phyloP scores from a whole-genome alignment of 768 basidiomycete species.

The Leccinum rimulosum region DNA sequence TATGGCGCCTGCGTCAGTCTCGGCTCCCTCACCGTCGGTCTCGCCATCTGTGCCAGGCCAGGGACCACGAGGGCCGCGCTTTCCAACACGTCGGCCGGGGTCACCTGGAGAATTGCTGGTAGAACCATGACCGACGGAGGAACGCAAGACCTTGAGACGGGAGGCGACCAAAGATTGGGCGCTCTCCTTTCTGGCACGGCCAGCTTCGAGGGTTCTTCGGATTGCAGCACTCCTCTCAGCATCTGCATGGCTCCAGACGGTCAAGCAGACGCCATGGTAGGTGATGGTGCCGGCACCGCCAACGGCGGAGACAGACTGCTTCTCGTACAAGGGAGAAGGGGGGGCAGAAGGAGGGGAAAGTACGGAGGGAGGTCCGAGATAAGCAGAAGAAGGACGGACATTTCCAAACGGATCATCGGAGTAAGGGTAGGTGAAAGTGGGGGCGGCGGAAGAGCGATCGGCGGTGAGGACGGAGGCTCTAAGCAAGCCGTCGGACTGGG shows the following conservation, averaged over 20 bases:
- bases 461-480: conserved; percentile 73
- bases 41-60: conserved; percentile 69
- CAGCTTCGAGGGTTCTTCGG: conserved; percentile 76
- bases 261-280: conserved; percentile 90
- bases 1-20: conserved; percentile 68
- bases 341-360: conserved; percentile 38
- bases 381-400: conserved; percentile 74
- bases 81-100: conserved; percentile 57
- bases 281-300: conserved; percentile 45
- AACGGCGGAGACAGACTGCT: conserved; percentile 35
- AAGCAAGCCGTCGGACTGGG: conserved; percentile 61
- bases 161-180: conserved; percentile 70
- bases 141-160: conserved; percentile 62
- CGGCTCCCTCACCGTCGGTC: conserved; percentile 71
- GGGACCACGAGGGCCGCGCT: conserved; percentile 61
- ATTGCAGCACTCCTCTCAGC: conserved; percentile 83
- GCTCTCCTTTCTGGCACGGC: conserved; percentile 75
- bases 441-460: conserved; percentile 61
- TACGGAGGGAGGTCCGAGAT: conserved; percentile 73
- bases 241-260: conserved; percentile 96
- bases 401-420: conserved; percentile 66
- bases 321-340: conserved; percentile 32
- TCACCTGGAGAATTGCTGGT: conserved; percentile 44
- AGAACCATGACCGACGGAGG: conserved; percentile 45
- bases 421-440: conserved; percentile 72